Evolutionary conservation across 1,284 basidiomycete species (phyloP).

Genomic region (Apiotrichum montevideense): DNA sequence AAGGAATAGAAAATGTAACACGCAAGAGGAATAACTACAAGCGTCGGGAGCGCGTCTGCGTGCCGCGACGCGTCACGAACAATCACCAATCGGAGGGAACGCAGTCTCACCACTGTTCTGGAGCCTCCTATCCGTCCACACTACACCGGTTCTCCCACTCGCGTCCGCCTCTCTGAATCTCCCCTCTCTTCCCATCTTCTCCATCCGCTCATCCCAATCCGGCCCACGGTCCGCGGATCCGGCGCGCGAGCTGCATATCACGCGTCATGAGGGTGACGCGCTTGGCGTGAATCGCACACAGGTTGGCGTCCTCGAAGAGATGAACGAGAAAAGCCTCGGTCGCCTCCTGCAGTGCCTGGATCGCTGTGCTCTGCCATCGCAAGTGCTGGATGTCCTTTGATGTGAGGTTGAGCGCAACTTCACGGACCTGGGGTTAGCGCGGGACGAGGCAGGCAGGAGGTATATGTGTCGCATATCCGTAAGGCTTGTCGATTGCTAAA

Average conservation of each 20-base stretch:
- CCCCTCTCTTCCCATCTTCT: too few species aligned
- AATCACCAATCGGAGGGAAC: too few species aligned
- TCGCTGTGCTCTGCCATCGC: slow-evolving; percentile 85
- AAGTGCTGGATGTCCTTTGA: slow-evolving; percentile 65
- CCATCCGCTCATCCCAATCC: slow-evolving; percentile 25
- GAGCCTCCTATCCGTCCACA: too few species aligned
- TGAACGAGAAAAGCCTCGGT: slow-evolving; percentile 91
- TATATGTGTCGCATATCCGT: too few species aligned
- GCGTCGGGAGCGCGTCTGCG: too few species aligned
- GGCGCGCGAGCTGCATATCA: slow-evolving; percentile 91
- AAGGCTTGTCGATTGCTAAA: too few species aligned
- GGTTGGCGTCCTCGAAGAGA: slow-evolving; percentile 90
- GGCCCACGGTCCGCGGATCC: slow-evolving; percentile 82
- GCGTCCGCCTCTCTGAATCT: too few species aligned
- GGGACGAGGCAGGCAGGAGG: not conserved
- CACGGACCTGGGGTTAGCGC: slow-evolving; percentile 62
- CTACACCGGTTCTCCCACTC: too few species aligned
- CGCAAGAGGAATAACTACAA: too few species aligned
- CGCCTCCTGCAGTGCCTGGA: slow-evolving; percentile 87
- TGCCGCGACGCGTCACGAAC: too few species aligned
- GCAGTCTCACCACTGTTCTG: too few species aligned
- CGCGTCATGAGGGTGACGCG: slow-evolving; percentile 97
- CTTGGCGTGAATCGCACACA: slow-evolving; percentile 96
- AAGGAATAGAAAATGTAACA: too few species aligned
- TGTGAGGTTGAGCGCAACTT: slow-evolving; percentile 80